Percentiles rank a stretch among this genome's conserved stretches.
Evolutionary conservation across 2,329 filamentous ascomycete genomes (phyloP).

Genomic region (Aschersonia sp.): DNA sequence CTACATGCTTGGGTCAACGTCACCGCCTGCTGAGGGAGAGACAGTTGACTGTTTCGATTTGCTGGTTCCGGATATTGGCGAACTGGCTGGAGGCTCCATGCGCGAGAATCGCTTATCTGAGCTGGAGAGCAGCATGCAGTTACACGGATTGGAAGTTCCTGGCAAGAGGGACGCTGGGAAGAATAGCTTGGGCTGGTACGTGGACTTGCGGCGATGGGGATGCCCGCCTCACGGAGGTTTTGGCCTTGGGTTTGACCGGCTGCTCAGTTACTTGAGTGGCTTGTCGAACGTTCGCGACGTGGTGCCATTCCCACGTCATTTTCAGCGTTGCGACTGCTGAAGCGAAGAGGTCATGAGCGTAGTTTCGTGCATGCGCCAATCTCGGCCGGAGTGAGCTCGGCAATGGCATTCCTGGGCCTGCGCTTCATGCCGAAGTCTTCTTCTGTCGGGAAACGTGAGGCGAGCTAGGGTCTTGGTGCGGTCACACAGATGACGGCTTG

Average conservation of each 20-base stretch:
- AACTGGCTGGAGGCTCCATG: conserved; percentile 78
- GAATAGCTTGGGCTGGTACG: conserved; percentile 59
- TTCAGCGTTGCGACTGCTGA: conserved; percentile 46
- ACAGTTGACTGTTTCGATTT: conserved; percentile 89
- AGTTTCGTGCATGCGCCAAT: too few relatives aligned
- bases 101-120: conserved; percentile 64
- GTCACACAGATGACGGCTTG: background rate
- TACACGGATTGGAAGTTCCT: conserved; percentile 43
- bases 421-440: too few relatives aligned
- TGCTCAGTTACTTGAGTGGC: conserved; percentile 71
- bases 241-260: conserved; percentile 76
- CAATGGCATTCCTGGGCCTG: too few relatives aligned
- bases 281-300: conserved; percentile 73
- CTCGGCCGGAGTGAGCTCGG: too few relatives aligned
- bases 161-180: conserved; percentile 13
- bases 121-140: conserved; percentile 56
- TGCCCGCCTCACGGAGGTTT: conserved; percentile 85
- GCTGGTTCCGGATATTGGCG: conserved; percentile 70
- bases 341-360: background rate
- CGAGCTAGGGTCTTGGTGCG: background rate
- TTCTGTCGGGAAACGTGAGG: background rate
- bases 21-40: conserved; percentile 14
- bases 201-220: conserved; percentile 80
- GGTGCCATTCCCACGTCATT: conserved; percentile 71
- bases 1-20: conserved; percentile 38